Conservation (phyloP, 2,329 filamentous ascomycete species). For the Neopestalotiopsis clavispora region DNA sequence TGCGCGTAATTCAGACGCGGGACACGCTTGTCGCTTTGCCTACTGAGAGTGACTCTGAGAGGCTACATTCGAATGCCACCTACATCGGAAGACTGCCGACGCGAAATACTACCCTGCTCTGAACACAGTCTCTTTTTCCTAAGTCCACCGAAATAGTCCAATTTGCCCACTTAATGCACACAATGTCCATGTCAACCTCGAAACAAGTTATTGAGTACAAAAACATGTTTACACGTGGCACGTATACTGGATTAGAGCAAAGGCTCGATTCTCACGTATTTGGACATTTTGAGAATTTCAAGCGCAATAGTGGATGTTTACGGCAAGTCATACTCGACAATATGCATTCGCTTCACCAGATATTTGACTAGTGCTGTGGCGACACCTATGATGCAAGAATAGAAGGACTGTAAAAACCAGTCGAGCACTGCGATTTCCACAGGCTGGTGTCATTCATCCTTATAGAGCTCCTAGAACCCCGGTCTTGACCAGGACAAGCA, state of each 20-base stretch:
- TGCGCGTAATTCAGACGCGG: neutral
- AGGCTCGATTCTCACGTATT: neutral
- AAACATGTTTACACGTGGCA: neutral
- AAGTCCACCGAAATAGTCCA: slow-evolving; percentile 1
- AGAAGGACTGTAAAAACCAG: neutral
- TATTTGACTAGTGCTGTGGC: neutral
- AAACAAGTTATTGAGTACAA: neutral
- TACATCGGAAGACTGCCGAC: neutral
- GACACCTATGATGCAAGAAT: neutral
- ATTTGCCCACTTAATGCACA: slow-evolving; percentile 15
- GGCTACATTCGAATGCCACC: neutral
- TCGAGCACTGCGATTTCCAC: neutral
- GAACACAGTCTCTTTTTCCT: neutral
- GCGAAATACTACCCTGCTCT: neutral
- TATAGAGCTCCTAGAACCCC: neutral
- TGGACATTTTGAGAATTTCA: no score
- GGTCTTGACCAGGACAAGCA: neutral
- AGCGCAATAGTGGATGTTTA: neutral
- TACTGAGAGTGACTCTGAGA: neutral
- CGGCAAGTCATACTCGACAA: neutral
- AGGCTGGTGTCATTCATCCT: slow-evolving; percentile 11
- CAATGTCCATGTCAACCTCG: neutral
- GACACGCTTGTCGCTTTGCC: neutral
- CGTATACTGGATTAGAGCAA: no score
- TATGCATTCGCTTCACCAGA: neutral